Percentiles rank a stretch among this genome's conserved stretches.
These are phyloP conservation scores for Knoxdaviesia proteae DNA, from an alignment of 2,329 filamentous ascomycete species.

Conservation along the genomic window DNA sequence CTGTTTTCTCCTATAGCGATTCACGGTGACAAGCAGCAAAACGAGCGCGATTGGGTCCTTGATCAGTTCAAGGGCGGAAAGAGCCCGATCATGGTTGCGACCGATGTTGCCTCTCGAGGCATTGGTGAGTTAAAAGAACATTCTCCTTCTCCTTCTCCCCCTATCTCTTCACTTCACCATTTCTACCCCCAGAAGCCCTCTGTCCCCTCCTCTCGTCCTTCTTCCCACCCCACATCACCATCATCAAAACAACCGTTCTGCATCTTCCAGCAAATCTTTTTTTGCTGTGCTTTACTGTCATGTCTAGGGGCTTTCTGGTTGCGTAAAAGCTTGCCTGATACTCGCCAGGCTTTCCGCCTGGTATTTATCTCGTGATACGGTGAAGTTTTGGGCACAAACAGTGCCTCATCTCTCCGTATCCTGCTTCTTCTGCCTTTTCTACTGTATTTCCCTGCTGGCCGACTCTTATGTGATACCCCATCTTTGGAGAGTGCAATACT, in stretches of 20 bases:
- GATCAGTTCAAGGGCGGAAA: constrained; percentile 99
- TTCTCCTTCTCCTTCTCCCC: constrained; percentile 23
- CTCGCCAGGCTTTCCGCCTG: too few relatives aligned
- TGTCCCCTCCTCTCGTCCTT: constrained; percentile 6
- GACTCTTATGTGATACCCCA: too few relatives aligned
- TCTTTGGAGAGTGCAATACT: too few relatives aligned
- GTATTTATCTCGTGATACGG: too few relatives aligned
- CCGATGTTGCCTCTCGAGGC: constrained; percentile 98
- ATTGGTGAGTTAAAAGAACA: constrained; percentile 75
- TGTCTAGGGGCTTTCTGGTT: constrained; percentile 72
- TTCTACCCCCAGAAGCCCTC: too few relatives aligned
- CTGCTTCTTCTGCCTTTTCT: too few relatives aligned
- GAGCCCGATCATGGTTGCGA: constrained; percentile 99
- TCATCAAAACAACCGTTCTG: constrained; percentile 9
- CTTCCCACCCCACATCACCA: too few relatives aligned
- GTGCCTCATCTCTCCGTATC: too few relatives aligned
- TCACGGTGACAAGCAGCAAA: constrained; percentile 98
- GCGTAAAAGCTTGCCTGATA: constrained; percentile 60
- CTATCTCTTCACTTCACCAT: constrained; percentile 7
- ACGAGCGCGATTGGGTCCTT: constrained; percentile 97
- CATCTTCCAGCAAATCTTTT: constrained; percentile 33
- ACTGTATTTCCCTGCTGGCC: too few relatives aligned
- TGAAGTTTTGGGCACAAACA: too few relatives aligned
- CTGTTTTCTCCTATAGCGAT: constrained; percentile 39
- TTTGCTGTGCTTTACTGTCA: constrained; percentile 74